Base-by-base conservation (phyloP, 2,329 filamentous ascomycete species). In the Zasmidium angulare region DNA sequence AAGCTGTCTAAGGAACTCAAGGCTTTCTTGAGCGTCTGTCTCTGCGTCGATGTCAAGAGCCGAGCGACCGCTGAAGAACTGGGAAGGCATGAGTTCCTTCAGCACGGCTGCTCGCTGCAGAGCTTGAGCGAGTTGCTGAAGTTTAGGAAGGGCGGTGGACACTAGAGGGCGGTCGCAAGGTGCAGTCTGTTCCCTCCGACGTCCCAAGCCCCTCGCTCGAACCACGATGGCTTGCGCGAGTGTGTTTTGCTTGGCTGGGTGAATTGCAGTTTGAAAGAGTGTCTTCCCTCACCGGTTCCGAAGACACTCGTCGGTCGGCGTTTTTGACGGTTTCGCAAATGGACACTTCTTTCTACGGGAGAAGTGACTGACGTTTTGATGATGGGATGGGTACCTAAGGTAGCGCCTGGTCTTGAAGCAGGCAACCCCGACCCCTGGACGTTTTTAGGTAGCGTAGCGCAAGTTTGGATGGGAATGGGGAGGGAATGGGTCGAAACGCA, bases 1-100 rank as follows among this genome's bases (percentile, higher is more conserved):
- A 96, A 96, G 80, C 85, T 98, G 61, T 96, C 90, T 79, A 97
- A 96, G 81, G 95, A 98, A 78, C 86, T 99, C 68, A 98, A 98
- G 82, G 90, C 91, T 21, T 99, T 99, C 85, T 78, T 99, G 72
- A 95, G 90, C 23, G 93, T 97, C 64, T 99, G 95, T 77, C 83
- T 99, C 50, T 98, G 95, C 70, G 95, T 99, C 50, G 93, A 98
- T 71, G 93, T 99, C 71, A 93, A 93, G 81, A 93, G 89, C 74
- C 87, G 95, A 73, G 95, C 95, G 12, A 96, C 91, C 23, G 92
- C 95, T 0, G 86, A 91, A 62, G 95, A 99, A 78, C 82, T 99
- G 52, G 81, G 98, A 62, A 86, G 88, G 61, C 93, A 98, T 73
- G 95, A 98, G 69, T 99, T 99, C 81, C 78, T 99, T 73, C 92